A percentile compares a stretch with the other conserved stretches of the same genome.
These are phyloP conservation scores for Arthrobotrys entomopaga DNA, from an alignment of 2,329 filamentous ascomycete genomes.

Conservation along the genomic window DNA sequence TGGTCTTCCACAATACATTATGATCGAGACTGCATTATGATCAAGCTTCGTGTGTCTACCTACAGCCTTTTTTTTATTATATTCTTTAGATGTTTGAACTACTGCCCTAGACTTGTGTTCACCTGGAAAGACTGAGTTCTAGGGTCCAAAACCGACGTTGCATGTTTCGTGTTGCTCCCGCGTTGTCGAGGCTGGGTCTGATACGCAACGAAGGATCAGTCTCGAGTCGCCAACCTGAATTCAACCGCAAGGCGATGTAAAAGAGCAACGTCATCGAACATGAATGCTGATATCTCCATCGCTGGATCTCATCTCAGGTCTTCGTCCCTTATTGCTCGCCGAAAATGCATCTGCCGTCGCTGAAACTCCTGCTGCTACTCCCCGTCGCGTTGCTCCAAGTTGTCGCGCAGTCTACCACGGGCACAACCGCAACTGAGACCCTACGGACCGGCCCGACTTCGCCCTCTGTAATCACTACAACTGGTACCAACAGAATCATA, in stretches of 20 bases:
- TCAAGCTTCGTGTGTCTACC: not conserved
- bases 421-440: conserved; percentile 2
- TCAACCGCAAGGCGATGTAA: not conserved
- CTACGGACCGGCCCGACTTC: not conserved
- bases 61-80: not conserved
- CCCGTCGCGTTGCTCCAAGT: not conserved
- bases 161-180: too few relatives aligned
- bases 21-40: not conserved
- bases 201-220: too few relatives aligned
- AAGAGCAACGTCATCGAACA: not conserved
- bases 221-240: not conserved
- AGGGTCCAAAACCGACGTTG: too few relatives aligned
- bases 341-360: conserved; percentile 13
- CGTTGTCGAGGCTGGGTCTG: too few relatives aligned
- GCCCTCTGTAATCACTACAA: conserved; percentile 5
- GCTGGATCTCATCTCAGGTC: not conserved
- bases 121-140: too few relatives aligned
- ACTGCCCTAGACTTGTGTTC: too few relatives aligned
- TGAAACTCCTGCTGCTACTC: conserved; percentile 7
- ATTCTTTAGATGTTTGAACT: too few relatives aligned
- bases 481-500: conserved; percentile 37
- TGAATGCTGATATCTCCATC: not conserved
- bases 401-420: conserved; percentile 13
- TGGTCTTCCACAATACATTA: too few relatives aligned
- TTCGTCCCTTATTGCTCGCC: not conserved